Evolutionary conservation across 352 stramenopile species (phyloP), one percentile per base, ranked within the genome.

Genomic region (Aphanomyces euteiches): DNA sequence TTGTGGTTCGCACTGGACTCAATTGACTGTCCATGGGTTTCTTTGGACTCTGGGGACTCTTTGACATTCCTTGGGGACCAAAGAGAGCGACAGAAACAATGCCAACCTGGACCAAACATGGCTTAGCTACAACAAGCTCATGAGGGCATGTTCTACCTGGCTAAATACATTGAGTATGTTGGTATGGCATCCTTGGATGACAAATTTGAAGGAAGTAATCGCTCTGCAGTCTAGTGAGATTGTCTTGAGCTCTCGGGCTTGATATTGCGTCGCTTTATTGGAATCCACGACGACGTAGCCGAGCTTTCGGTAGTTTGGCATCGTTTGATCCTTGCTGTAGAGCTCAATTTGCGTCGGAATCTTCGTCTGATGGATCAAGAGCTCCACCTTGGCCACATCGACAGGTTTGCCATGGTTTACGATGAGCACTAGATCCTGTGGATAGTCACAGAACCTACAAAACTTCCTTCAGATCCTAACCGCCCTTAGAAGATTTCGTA

Each of bases 401-500:
- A 72, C 73, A 13, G 75, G 47, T 5, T 67, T 47, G 2, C 72
- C 75, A 68, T 67, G 71, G 59, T 78, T 79, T 8, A 88, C 75
- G 45, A 76, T 73, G 38, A 86, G 80, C 7, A 89, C 74, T 37
- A 89, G 19, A 43, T 86, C 77, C 48, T 89, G 79, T 10, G 82
- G 79, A 41, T 85, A 89, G 56, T 81, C 80, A 58, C 80, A 89
- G 69, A 89, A 82, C 67, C 81, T 86, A 50, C 85, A 78, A 17
- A 77, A 80, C 39, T 74, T 76, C 79, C 10, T 12, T 50, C 43
- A 50, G 17, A 50, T 50, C 28, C 28, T 28, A 28, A 28, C 28
- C 28, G 28, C 28, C 28, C 28, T 28, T 28, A 28, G 28, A 28
- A n/a, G 17, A 37, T 61, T 21, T 21, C n/a, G 36, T 17, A 67